These are phyloP conservation scores for Westerdykella sp. DNA, from an alignment of 2,329 filamentous ascomycete genomes.

Conservation along the genomic window DNA sequence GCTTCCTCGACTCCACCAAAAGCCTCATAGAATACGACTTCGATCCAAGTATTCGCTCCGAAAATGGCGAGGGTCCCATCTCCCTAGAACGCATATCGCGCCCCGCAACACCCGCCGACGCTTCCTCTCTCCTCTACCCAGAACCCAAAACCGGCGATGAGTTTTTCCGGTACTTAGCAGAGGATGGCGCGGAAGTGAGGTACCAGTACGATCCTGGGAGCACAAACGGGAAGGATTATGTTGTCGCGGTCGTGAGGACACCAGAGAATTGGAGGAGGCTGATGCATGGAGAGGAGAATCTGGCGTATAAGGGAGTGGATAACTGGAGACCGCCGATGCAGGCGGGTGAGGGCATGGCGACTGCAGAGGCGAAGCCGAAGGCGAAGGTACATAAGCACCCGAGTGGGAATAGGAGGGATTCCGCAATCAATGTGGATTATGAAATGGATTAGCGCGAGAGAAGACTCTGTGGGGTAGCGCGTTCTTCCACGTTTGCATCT, in stretches of 20 bases:
- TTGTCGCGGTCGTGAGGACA: slow-evolving; percentile 3
- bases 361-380: background rate
- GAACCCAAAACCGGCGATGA: slow-evolving; percentile 3
- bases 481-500: no score
- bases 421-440: background rate
- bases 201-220: slow-evolving; percentile 4
- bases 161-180: slow-evolving; percentile 1
- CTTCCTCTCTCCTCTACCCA: background rate
- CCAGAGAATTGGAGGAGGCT: slow-evolving; percentile 4
- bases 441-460: background rate
- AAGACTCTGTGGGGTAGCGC: no score
- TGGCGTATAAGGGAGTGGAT: slow-evolving; percentile 1
- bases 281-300: slow-evolving; percentile 3
- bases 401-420: slow-evolving; percentile 1
- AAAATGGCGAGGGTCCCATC: background rate
- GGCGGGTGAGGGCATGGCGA: background rate
- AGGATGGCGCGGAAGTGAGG: slow-evolving; percentile 3
- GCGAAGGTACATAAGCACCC: background rate
- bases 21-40: background rate
- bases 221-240: slow-evolving; percentile 5
- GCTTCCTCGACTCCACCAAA: background rate
- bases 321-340: background rate
- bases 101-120: background rate
- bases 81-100: background rate
- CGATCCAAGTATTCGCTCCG: background rate